Conservation (phyloP, 345 rosid genomes). For the Excoecaria cochinchinensis region DNA sequence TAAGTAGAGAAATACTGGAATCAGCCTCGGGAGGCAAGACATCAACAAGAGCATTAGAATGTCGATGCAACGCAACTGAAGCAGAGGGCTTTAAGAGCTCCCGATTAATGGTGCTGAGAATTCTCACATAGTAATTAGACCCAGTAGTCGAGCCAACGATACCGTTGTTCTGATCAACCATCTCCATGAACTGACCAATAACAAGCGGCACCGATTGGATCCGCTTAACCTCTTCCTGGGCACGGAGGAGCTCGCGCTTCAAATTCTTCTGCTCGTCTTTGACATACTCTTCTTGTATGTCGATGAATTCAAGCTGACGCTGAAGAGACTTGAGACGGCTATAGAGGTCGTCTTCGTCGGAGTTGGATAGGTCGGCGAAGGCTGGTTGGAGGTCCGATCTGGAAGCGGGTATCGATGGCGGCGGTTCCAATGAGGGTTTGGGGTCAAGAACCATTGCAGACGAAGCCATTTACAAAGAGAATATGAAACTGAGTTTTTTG, state of each 20-base stretch:
- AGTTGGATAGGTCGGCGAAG: constrained; percentile 18
- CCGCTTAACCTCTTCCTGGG: constrained; percentile 97
- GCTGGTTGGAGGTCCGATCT: not conserved
- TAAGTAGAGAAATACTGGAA: constrained; percentile 91
- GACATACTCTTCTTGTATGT: constrained; percentile 91
- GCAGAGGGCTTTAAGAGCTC: constrained; percentile 96
- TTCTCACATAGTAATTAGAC: constrained; percentile 90
- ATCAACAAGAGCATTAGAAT: constrained; percentile 93
- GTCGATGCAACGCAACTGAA: constrained; percentile 96
- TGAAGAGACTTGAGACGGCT: constrained; percentile 71
- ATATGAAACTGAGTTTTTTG: not conserved
- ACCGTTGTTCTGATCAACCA: constrained; percentile 98
- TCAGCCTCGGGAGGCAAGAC: constrained; percentile 98
- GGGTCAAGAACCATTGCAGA: constrained; percentile 62
- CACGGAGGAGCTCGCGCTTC: constrained; percentile 81
- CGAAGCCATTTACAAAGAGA: constrained; percentile 37
- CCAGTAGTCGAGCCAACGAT: constrained; percentile 99
- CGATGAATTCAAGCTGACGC: constrained; percentile 86
- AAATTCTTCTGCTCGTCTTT: constrained; percentile 97
- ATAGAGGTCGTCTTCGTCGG: constrained; percentile 87
- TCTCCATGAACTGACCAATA: constrained; percentile 99
- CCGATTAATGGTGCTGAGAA: constrained; percentile 87
- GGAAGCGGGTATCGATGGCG: constrained; percentile 19
- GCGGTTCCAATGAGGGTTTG: constrained; percentile 36
- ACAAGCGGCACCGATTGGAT: constrained; percentile 96